Conservation (phyloP, 73 alveolate species). For the Effrenium voratum region DNA sequence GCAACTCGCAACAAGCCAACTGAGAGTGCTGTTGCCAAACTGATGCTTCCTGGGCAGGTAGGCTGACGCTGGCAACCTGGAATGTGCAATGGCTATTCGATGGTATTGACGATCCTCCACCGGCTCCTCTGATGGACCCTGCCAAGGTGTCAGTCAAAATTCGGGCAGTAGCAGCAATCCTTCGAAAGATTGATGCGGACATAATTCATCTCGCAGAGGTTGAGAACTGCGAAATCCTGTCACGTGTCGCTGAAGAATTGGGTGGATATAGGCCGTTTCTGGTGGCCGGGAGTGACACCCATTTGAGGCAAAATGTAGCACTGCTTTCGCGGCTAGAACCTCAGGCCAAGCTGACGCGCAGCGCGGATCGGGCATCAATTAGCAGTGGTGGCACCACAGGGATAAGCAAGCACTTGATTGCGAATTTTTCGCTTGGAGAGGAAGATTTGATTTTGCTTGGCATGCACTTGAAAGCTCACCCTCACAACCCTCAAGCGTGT, state of each 20-base stretch:
- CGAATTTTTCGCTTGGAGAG: conserved; percentile 27
- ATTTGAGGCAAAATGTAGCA: conserved; percentile 42
- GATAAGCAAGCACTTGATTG: conserved; percentile 37
- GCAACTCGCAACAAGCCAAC: neutral
- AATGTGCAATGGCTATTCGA: conserved; percentile 53
- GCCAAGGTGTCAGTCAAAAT: conserved; percentile 38
- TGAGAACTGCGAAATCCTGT: conserved; percentile 15
- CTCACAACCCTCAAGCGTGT: conserved; percentile 15
- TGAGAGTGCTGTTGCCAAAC: neutral
- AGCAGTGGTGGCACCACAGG: neutral
- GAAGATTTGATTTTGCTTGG: neutral
- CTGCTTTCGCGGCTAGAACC: conserved; percentile 9
- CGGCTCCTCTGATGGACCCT: conserved; percentile 5
- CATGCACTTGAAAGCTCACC: conserved; percentile 16
- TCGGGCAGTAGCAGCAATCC: conserved; percentile 17
- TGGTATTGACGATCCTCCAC: conserved; percentile 34
- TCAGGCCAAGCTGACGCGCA: neutral
- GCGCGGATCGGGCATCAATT: conserved; percentile 7
- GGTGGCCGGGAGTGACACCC: conserved; percentile 47
- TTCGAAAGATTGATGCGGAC: neutral
- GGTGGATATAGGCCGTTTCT: neutral
- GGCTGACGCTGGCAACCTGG: conserved; percentile 46
- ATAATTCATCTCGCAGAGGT: conserved; percentile 46
- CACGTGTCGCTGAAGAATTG: neutral
- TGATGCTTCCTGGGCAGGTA: neutral